Percentiles rank a stretch among this genome's conserved stretches.
Evolutionary conservation across 257 asterid genomes (phyloP).

Genomic region (Solanum gracilifrons): DNA sequence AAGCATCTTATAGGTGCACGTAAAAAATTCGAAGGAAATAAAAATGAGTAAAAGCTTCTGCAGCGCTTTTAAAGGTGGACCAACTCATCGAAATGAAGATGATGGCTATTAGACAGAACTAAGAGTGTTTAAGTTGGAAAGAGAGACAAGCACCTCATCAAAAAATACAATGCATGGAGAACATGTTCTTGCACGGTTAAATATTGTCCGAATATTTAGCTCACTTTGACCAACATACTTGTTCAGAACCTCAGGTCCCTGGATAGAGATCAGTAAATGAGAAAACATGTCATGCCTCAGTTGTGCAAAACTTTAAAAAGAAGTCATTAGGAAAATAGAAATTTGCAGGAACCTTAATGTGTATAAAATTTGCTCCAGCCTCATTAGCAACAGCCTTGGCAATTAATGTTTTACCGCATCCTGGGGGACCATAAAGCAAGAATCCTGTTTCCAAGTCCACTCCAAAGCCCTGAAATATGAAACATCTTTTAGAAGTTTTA

Average conservation of each 20-base stretch:
- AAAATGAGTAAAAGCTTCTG: too few species aligned
- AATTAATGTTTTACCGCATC: slow-evolving; percentile 77
- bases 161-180: slow-evolving; percentile 86
- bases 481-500: too few species aligned
- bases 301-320: neutral
- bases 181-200: slow-evolving; percentile 82
- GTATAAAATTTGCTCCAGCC: slow-evolving; percentile 87
- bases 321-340: neutral
- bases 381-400: slow-evolving; percentile 95
- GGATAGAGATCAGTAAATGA: slow-evolving; percentile 4
- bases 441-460: too few species aligned
- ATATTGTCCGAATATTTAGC: slow-evolving; percentile 57
- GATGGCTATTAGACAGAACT: too few species aligned
- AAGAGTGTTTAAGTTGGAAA: too few species aligned
- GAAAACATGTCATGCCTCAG: neutral
- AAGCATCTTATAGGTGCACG: too few species aligned
- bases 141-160: slow-evolving; percentile 35
- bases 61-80: too few species aligned
- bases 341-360: slow-evolving; percentile 46
- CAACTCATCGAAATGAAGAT: too few species aligned
- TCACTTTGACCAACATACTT: slow-evolving; percentile 93
- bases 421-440: too few species aligned
- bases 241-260: slow-evolving; percentile 87
- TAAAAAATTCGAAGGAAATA: too few species aligned
- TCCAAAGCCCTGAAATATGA: too few species aligned